These are phyloP conservation scores for Candida saitoana DNA, from an alignment of 805 yeast genomes.

Conservation along the genomic window DNA sequence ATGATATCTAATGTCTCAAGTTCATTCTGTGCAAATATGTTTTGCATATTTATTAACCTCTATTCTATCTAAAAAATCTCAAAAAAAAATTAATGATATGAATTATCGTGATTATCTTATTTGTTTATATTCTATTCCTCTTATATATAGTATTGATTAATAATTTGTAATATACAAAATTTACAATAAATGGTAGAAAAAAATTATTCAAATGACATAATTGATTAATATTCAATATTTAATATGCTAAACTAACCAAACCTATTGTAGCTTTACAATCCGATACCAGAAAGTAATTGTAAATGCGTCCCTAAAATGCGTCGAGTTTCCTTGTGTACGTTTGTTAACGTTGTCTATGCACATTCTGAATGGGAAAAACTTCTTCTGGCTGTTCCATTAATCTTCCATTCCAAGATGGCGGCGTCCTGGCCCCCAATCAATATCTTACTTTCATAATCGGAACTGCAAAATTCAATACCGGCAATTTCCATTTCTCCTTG, in stretches of 20 bases:
- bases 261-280: not conserved
- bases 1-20: not conserved
- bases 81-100: conserved; percentile 4
- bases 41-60: not conserved
- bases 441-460: conserved; percentile 22
- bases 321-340: not conserved
- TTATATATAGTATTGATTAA: conserved; percentile 5
- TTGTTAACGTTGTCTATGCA: conserved; percentile 15
- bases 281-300: conserved; percentile 1
- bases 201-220: too few relatives aligned
- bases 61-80: not conserved
- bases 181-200: not conserved
- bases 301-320: not conserved
- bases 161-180: conserved; percentile 4
- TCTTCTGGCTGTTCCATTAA: conserved; percentile 34
- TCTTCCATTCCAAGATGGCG: conserved; percentile 38
- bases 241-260: not conserved
- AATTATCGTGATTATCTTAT: not conserved
- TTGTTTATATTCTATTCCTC: conserved; percentile 4
- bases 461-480: conserved; percentile 34
- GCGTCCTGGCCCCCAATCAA: conserved; percentile 40
- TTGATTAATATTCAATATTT: not conserved
- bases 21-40: not conserved
- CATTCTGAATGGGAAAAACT: conserved; percentile 37
- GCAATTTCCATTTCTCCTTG: conserved; percentile 43